phyloP scores from a whole-genome alignment of 495 filamentous ascomycete genomes.

The Parachaetomium inaequale region DNA sequence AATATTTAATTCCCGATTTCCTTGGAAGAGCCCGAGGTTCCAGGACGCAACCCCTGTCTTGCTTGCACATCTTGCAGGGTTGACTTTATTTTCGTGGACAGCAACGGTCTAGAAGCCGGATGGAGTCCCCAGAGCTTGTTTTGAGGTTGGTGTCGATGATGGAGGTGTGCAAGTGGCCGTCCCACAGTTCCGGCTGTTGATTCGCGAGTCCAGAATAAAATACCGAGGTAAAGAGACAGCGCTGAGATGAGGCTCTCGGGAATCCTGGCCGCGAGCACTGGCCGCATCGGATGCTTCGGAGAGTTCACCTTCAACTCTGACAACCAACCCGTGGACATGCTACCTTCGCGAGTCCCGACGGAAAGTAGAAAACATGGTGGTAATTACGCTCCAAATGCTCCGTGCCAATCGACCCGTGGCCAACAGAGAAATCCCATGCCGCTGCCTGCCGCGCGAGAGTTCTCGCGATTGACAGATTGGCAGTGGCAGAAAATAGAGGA shows the following conservation, averaged over 20 bases:
- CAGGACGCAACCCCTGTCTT: not conserved
- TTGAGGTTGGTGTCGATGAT: not conserved
- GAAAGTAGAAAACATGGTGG: not conserved
- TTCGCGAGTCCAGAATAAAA: too few species aligned
- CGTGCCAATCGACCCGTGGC: conserved; percentile 7
- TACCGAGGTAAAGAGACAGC: not conserved
- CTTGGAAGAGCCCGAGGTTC: not conserved
- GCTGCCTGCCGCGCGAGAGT: too few species aligned
- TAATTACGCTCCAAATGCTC: conserved; percentile 14
- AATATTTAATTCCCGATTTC: not conserved
- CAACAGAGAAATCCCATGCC: not conserved
- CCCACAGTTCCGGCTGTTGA: not conserved
- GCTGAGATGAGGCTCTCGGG: not conserved
- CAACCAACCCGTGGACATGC: too few species aligned
- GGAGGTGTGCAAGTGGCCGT: not conserved
- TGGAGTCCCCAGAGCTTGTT: too few species aligned
- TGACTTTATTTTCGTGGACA: not conserved
- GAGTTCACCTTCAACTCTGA: not conserved
- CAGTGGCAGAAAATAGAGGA: not conserved
- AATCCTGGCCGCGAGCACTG: not conserved
- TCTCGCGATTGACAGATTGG: not conserved
- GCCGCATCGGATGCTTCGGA: not conserved
- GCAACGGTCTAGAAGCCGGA: not conserved
- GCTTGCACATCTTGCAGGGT: not conserved
- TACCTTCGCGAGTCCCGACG: too few species aligned